phyloP scores from a whole-genome alignment of 345 rosid species.

The Sonneratia alba region DNA sequence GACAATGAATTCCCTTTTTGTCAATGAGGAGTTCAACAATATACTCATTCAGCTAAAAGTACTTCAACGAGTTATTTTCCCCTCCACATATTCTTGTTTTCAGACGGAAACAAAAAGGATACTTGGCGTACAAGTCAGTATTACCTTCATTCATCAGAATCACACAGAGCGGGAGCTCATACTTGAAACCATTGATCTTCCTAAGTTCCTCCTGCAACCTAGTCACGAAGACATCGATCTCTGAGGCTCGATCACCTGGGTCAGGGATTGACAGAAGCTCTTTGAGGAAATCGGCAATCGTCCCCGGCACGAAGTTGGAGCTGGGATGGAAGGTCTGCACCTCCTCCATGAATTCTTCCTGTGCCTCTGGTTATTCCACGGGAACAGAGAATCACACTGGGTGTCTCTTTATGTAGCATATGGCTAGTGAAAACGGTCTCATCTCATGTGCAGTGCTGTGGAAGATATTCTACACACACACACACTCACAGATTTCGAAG shows the following conservation, averaged over 20 bases:
- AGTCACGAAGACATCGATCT: slow-evolving; percentile 40
- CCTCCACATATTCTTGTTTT: no score
- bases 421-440: not conserved
- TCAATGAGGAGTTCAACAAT: no score
- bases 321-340: slow-evolving; percentile 49
- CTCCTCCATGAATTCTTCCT: slow-evolving; percentile 14
- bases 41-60: no score
- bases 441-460: no score
- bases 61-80: no score
- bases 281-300: slow-evolving; percentile 42
- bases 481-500: no score
- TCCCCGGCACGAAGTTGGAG: slow-evolving; percentile 34
- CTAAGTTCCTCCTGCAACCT: slow-evolving; percentile 63
- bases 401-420: not conserved
- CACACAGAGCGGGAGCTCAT: slow-evolving; percentile 83
- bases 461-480: no score
- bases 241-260: slow-evolving; percentile 30
- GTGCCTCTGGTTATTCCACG: not conserved
- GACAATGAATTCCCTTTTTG: no score
- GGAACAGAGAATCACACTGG: not conserved
- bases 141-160: slow-evolving; percentile 68
- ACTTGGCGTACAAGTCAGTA: not conserved
- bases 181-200: slow-evolving; percentile 69
- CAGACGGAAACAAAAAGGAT: no score
- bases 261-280: slow-evolving; percentile 39